Conservation (phyloP, 2,329 filamentous ascomycete genomes). For the Penicillium sp. region DNA sequence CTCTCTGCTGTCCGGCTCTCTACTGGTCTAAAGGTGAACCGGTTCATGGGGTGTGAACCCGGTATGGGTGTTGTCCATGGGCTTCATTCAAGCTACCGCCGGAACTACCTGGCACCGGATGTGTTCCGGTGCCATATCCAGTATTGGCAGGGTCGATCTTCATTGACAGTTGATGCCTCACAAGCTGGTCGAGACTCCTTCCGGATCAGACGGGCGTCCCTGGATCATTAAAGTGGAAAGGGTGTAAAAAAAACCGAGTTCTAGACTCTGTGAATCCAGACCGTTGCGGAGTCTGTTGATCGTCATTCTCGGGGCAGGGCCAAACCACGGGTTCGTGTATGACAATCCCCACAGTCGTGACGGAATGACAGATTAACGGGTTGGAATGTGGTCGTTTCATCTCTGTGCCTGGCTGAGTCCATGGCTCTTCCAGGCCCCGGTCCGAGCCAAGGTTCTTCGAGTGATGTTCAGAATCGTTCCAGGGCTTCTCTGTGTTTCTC, state of each 20-base stretch:
- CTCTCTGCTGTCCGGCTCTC: neutral
- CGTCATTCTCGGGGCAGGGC: slow-evolving; percentile 8
- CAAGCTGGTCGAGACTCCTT: slow-evolving; percentile 6
- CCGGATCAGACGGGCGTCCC: slow-evolving; percentile 1
- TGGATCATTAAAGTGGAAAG: neutral
- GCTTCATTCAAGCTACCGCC: neutral
- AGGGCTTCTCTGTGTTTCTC: neutral
- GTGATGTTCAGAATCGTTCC: neutral
- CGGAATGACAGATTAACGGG: neutral
- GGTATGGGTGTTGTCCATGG: neutral
- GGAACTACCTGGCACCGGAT: neutral
- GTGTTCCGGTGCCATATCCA: neutral
- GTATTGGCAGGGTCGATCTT: neutral
- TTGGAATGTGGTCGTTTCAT: neutral
- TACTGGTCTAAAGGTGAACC: slow-evolving; percentile 1
- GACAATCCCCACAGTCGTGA: neutral
- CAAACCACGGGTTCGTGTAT: slow-evolving; percentile 13
- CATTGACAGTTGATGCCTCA: slow-evolving; percentile 10
- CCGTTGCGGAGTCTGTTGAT: slow-evolving; percentile 20
- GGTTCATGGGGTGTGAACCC: slow-evolving; percentile 7
- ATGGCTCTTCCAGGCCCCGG: neutral
- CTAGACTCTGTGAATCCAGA: slow-evolving; percentile 14
- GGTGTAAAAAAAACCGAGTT: neutral
- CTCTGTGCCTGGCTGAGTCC: neutral
- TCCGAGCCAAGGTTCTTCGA: neutral